Evolutionary conservation across 2,329 filamentous ascomycete species (phyloP).

Genomic region (Fusarium scirpi): DNA sequence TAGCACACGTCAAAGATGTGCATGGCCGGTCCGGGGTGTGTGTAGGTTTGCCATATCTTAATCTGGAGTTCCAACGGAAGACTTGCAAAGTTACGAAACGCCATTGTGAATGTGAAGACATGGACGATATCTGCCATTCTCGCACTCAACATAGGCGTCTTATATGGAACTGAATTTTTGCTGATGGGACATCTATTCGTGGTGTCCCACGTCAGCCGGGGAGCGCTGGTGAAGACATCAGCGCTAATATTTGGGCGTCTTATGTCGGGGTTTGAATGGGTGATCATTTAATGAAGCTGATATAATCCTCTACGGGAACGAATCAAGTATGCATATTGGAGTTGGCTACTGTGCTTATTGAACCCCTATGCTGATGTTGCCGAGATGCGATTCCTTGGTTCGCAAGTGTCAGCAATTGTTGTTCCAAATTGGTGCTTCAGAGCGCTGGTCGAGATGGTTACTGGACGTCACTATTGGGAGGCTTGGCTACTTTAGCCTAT

Average conservation of each 20-base stretch:
- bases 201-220: constrained; percentile 17
- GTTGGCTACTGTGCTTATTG: not conserved
- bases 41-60: constrained; percentile 42
- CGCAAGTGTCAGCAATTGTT: not conserved
- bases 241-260: constrained; percentile 15
- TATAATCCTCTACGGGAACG: not conserved
- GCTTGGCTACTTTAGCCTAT: not conserved
- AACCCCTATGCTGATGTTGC: not conserved
- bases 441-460: not conserved
- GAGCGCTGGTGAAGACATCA: constrained; percentile 1
- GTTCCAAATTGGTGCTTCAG: not conserved
- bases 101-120: constrained; percentile 20
- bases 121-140: not conserved
- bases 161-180: not conserved
- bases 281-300: not conserved
- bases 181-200: not conserved
- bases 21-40: constrained; percentile 38
- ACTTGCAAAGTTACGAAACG: constrained; percentile 36
- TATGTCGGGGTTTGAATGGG: constrained; percentile 1
- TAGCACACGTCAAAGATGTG: constrained; percentile 49
- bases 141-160: not conserved
- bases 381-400: not conserved
- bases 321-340: not conserved
- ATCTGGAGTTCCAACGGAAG: constrained; percentile 44
- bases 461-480: not conserved